Conservation (phyloP, 805 yeast species). For the Kodamaea restingae region DNA sequence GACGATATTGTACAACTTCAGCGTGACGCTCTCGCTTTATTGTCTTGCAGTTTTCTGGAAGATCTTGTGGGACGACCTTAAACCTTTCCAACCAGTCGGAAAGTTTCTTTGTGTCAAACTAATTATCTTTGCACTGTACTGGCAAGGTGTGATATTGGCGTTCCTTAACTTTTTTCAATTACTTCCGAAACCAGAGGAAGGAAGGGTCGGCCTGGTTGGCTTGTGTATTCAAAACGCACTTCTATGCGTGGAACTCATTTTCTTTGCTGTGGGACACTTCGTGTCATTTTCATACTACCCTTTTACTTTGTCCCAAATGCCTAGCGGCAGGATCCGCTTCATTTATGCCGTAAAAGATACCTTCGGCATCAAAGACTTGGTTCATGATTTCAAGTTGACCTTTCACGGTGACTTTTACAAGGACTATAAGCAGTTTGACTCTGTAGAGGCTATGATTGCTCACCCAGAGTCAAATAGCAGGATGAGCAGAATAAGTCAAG, state of each 20-base stretch:
- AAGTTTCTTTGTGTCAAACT: constrained; percentile 90
- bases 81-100: constrained; percentile 82
- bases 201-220: constrained; percentile 33
- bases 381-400: constrained; percentile 72
- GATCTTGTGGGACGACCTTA: constrained; percentile 73
- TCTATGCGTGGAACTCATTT: constrained; percentile 77
- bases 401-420: constrained; percentile 64
- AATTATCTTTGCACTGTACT: constrained; percentile 94
- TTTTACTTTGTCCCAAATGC: constrained; percentile 56
- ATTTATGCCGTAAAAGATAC: constrained; percentile 70
- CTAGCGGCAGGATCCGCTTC: constrained; percentile 64
- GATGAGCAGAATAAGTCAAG: constrained; percentile 72
- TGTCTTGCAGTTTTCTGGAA: constrained; percentile 90
- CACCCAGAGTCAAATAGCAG: constrained; percentile 65
- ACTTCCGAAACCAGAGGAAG: constrained; percentile 30
- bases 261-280: constrained; percentile 88
- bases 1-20: constrained; percentile 66
- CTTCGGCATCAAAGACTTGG: constrained; percentile 70
- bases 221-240: constrained; percentile 71
- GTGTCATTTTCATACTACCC: constrained; percentile 75
- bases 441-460: constrained; percentile 64
- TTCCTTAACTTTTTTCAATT: constrained; percentile 47
- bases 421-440: constrained; percentile 78
- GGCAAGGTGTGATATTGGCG: constrained; percentile 79
- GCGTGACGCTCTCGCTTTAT: constrained; percentile 79